A percentile compares a stretch with the other conserved stretches of the same genome.
phyloP scores from a whole-genome alignment of 2,329 filamentous ascomycete species.

The Trichoderma koningiopsis region DNA sequence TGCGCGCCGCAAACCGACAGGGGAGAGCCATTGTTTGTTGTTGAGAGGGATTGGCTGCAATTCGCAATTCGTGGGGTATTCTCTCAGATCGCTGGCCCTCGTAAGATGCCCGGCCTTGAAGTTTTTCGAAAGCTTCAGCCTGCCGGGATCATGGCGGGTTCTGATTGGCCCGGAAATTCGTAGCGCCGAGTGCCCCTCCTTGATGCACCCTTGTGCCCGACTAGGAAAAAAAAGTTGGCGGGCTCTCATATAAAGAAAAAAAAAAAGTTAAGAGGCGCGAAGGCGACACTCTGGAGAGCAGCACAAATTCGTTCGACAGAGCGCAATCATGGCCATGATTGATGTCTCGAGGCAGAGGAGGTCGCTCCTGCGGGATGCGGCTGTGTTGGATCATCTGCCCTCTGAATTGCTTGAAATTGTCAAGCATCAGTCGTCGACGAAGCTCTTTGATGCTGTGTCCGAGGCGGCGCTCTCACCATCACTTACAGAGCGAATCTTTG shows the following conservation, averaged over 20 bases:
- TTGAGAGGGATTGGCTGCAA: conserved; percentile 32
- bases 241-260: conserved; percentile 31
- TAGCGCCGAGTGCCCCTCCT: conserved; percentile 37
- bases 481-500: conserved; percentile 73
- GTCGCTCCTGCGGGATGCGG: conserved; percentile 58
- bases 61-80: conserved; percentile 31
- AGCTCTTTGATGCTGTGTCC: conserved; percentile 72
- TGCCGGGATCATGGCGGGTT: conserved; percentile 27
- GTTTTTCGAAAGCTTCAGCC: conserved; percentile 46
- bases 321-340: conserved; percentile 56
- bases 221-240: conserved; percentile 39
- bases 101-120: conserved; percentile 36
- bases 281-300: conserved; percentile 29
- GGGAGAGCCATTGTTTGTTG: conserved; percentile 60
- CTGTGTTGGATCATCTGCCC: conserved; percentile 63
- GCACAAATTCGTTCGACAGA: conserved; percentile 33
- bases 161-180: conserved; percentile 45
- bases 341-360: conserved; percentile 57
- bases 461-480: conserved; percentile 67
- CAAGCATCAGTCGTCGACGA: conserved; percentile 61
- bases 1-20: conserved; percentile 64
- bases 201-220: conserved; percentile 30
- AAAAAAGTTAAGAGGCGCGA: conserved; percentile 28
- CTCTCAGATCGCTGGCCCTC: neutral
- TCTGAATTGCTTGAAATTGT: conserved; percentile 70